Evolutionary conservation across 2,329 filamentous ascomycete genomes (phyloP), one percentile per base, ranked within the genome.

Genomic region (Fusarium nelsonii): DNA sequence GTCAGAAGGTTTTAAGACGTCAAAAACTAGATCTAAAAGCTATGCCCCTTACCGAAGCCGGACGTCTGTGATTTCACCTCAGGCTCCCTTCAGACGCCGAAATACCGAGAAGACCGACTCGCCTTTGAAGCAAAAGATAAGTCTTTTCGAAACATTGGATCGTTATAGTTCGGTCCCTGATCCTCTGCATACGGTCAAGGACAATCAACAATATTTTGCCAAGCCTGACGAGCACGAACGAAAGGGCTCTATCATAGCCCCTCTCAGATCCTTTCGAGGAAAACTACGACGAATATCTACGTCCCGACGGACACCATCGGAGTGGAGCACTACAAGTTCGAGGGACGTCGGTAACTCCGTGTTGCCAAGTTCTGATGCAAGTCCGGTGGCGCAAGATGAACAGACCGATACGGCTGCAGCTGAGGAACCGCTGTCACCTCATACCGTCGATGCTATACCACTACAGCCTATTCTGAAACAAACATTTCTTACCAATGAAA

Each of bases 71-170:
- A 43, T 36, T 10, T 26, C 30, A 20, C 58, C 64, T 6, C 48
- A 40, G 26, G 55, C 62, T 20, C 49, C 51, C 8, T 23, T 40
- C 16, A 28, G 16, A 10, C 63, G 53, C 10, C 54, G 53, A 16
- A 54, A 41, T 11, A 61, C 57, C 3, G 48, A 64, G 36, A 65
- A 67, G 28, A 23, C 39, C 1, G n/a, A 49, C n/a, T 73, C 73
- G 9, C 70, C 71, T 7, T 43, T 75, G 44, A 74, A 69, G 45
- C 71, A 78, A n/a, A 76, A 69, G 39, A 78, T 79, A 23, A 65
- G 70, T 5, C 59, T 78, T 10, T 79, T 77, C 49, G 76, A 79
- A 43, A 73, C 72, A 16, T 53, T 79, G 36, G 70, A 65, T 23
- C 59, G 32, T 8, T 60, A 59, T 10, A 48, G 37, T 8, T 28